phyloP scores from a whole-genome alignment of 2,329 filamentous ascomycete genomes.

The Cladosporium halotolerans region DNA sequence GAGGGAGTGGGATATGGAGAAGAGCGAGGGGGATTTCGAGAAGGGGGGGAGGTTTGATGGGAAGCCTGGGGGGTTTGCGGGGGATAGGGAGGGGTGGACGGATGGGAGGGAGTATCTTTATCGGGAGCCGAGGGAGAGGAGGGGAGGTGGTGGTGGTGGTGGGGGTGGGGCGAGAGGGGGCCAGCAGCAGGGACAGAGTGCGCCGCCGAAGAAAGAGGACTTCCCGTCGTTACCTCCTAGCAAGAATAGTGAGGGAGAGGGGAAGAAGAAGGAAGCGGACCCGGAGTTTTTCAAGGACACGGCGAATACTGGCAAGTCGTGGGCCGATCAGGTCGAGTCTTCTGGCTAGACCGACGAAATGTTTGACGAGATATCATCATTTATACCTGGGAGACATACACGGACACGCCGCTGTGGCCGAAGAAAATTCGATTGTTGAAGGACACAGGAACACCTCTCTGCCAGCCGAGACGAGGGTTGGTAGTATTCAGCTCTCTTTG shows the following conservation, averaged over 20 bases:
- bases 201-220: conserved; percentile 36
- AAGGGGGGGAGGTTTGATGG: conserved; percentile 23
- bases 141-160: conserved; percentile 15
- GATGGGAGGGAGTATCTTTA: conserved; percentile 31
- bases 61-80: conserved; percentile 20
- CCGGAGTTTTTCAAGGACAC: conserved; percentile 1
- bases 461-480: no score
- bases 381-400: no score
- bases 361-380: no score
- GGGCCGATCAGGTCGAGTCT: conserved; percentile 42
- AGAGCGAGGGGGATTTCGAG: conserved; percentile 49
- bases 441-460: no score
- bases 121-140: conserved; percentile 20
- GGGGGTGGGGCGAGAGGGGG: conserved; percentile 15
- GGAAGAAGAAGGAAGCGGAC: background rate
- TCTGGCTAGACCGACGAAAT: background rate
- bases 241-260: conserved; percentile 4
- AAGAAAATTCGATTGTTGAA: no score
- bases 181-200: conserved; percentile 24
- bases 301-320: conserved; percentile 26
- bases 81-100: conserved; percentile 27
- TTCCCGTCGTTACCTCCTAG: conserved; percentile 40
- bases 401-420: no score
- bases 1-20: conserved; percentile 58
- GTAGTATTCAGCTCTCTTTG: no score